Percentiles rank a stretch among this genome's conserved stretches.
Conservation (phyloP, 805 yeast species). For the Lipomyces yamadae region DNA sequence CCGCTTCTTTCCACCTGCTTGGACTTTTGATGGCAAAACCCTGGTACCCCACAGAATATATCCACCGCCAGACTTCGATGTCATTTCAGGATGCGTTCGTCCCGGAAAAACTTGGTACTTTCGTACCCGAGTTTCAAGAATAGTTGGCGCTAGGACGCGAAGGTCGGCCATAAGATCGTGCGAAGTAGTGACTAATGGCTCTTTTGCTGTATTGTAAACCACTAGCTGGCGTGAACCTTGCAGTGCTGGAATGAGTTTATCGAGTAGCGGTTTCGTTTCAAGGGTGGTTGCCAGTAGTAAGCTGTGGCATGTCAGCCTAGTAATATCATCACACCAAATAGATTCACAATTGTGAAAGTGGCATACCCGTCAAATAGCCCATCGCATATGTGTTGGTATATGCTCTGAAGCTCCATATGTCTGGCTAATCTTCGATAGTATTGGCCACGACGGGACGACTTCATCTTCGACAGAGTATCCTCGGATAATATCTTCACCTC, state of each 20-base stretch:
- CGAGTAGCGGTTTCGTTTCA: slow-evolving; percentile 67
- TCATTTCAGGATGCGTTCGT: slow-evolving; percentile 92
- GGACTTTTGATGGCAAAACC: slow-evolving; percentile 62
- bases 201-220: slow-evolving; percentile 80
- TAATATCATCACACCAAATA: no score
- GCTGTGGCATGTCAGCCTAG: slow-evolving; percentile 70
- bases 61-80: slow-evolving; percentile 92
- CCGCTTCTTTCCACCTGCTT: slow-evolving; percentile 31
- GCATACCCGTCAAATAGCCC: slow-evolving; percentile 34
- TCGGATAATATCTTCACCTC: slow-evolving; percentile 49
- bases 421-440: slow-evolving; percentile 69
- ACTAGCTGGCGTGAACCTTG: slow-evolving; percentile 90
- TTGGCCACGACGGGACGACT: slow-evolving; percentile 64
- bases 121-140: slow-evolving; percentile 80
- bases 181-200: slow-evolving; percentile 73
- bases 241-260: slow-evolving; percentile 62
- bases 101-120: slow-evolving; percentile 93
- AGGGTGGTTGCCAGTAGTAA: slow-evolving; percentile 74
- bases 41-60: slow-evolving; percentile 76
- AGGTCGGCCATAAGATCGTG: slow-evolving; percentile 67
- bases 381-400: slow-evolving; percentile 43
- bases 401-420: slow-evolving; percentile 49
- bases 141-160: slow-evolving; percentile 78
- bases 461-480: slow-evolving; percentile 60
- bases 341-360: background rate